Conservation (phyloP, 75 land plant species). For the Pseudotsuga menziesii region DNA sequence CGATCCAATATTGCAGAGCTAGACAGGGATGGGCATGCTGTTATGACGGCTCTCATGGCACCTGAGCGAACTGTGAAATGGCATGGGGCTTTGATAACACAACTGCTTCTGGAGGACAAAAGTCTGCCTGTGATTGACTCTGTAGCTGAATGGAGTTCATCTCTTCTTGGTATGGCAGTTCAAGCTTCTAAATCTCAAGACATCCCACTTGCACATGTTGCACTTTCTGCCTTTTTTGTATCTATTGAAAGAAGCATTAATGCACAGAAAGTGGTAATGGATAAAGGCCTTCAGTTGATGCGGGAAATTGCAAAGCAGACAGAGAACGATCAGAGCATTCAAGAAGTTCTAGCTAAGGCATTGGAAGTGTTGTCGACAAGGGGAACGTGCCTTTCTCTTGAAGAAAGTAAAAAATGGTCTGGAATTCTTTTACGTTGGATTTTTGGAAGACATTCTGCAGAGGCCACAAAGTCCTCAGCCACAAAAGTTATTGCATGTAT, state of each 20-base stretch:
- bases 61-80: conserved; percentile 97
- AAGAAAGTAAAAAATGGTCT: conserved; percentile 93
- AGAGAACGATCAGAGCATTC: conserved; percentile 43
- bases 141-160: conserved; percentile 78
- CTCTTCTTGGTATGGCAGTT: conserved; percentile 65
- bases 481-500: conserved; percentile 61
- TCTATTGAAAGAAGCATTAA: conserved; percentile 58
- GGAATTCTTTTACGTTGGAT: conserved; percentile 84
- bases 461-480: conserved; percentile 42
- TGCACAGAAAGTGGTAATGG: conserved; percentile 42
- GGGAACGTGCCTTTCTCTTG: conserved; percentile 53
- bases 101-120: conserved; percentile 57
- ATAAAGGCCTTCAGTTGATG: conserved; percentile 71
- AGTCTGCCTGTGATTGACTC: conserved; percentile 51
- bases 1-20: conserved; percentile 73
- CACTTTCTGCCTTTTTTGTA: conserved; percentile 69
- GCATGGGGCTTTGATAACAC: conserved; percentile 89
- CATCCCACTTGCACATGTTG: conserved; percentile 54
- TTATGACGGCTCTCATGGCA: conserved; percentile 77
- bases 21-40: conserved; percentile 84
- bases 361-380: conserved; percentile 52
- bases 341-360: conserved; percentile 61
- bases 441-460: conserved; percentile 46
- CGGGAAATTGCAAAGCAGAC: conserved; percentile 65
- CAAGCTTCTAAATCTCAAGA: conserved; percentile 71